Percentiles rank a stretch among this genome's conserved stretches.
These are phyloP conservation scores for Limnomonas spitsbergensis DNA, from an alignment of 139 green algal genomes.

Conservation along the genomic window DNA sequence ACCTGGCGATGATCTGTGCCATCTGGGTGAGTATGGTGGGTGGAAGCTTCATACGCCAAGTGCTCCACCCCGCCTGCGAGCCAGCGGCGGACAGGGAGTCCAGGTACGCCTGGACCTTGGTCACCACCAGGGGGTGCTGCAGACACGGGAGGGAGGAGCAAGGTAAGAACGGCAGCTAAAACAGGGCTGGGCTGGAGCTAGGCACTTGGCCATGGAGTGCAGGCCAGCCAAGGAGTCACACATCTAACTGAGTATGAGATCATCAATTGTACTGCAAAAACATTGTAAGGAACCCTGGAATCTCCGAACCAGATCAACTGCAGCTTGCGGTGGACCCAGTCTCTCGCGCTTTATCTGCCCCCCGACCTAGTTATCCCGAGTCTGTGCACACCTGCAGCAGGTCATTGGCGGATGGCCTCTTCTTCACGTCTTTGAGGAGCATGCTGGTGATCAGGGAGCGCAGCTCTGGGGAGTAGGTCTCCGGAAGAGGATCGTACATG, in stretches of 20 bases:
- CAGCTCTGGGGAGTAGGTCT: conserved; percentile 23
- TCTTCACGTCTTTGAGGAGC: conserved; percentile 33
- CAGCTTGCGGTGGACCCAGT: too few species aligned
- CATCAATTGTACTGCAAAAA: too few species aligned
- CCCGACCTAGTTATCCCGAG: too few species aligned
- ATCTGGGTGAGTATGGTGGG: conserved; percentile 17
- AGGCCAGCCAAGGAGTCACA: too few species aligned
- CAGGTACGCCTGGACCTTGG: conserved; percentile 31
- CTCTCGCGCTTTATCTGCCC: too few species aligned
- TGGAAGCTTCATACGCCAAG: conserved; percentile 51
- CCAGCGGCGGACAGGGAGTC: conserved; percentile 30
- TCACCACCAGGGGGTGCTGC: conserved; percentile 24
- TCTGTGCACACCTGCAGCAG: conserved; percentile 31
- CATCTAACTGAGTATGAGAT: too few species aligned
- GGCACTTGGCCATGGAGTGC: too few species aligned
- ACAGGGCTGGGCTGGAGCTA: too few species aligned
- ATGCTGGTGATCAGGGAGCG: conserved; percentile 29
- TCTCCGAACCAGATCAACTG: too few species aligned
- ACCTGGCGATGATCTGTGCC: conserved; percentile 1
- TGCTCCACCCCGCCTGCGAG: conserved; percentile 29
- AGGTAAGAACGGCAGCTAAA: too few species aligned
- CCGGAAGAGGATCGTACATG: conserved; percentile 39
- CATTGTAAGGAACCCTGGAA: too few species aligned
- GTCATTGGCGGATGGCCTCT: conserved; percentile 27
- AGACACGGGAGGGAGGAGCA: conserved; percentile 1